Percentiles rank a stretch among this genome's conserved stretches.
Evolutionary conservation across 345 rosid species (phyloP).

Genomic region (Dimocarpus longan): DNA sequence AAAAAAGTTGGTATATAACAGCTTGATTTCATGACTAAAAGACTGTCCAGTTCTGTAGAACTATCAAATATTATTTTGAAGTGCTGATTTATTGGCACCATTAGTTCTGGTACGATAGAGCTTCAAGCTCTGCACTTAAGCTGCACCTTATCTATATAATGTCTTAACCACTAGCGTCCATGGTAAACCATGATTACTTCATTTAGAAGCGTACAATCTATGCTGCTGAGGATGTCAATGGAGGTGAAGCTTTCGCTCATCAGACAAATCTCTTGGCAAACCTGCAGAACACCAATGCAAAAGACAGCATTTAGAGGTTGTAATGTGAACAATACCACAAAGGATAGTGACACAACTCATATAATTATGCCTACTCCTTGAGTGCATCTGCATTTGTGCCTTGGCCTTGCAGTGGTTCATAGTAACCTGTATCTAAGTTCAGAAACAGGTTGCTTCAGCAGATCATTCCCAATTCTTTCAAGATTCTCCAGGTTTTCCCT

Average conservation of each 20-base stretch:
- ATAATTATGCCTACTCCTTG: background rate
- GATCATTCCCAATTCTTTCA: constrained; percentile 2
- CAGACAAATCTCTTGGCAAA: constrained; percentile 2
- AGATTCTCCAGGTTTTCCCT: constrained; percentile 24
- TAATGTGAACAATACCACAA: background rate
- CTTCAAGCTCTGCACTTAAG: no score
- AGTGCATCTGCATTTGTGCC: constrained; percentile 20
- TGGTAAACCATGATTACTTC: no score
- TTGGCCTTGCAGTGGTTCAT: background rate
- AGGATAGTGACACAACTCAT: background rate
- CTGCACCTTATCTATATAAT: no score
- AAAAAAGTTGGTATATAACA: no score
- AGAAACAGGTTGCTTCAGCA: constrained; percentile 12
- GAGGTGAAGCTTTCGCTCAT: background rate
- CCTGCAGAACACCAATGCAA: background rate
- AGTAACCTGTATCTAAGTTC: constrained; percentile 11
- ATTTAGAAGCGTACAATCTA: no score
- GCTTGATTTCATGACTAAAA: no score
- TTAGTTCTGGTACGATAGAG: no score
- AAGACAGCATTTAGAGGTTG: background rate
- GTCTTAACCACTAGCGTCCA: no score
- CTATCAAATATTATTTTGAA: no score
- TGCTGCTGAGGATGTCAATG: background rate
- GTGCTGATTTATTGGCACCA: no score
- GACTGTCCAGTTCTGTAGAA: no score